Conservation (phyloP, 805 yeast species). For the Candida stauntonica region DNA sequence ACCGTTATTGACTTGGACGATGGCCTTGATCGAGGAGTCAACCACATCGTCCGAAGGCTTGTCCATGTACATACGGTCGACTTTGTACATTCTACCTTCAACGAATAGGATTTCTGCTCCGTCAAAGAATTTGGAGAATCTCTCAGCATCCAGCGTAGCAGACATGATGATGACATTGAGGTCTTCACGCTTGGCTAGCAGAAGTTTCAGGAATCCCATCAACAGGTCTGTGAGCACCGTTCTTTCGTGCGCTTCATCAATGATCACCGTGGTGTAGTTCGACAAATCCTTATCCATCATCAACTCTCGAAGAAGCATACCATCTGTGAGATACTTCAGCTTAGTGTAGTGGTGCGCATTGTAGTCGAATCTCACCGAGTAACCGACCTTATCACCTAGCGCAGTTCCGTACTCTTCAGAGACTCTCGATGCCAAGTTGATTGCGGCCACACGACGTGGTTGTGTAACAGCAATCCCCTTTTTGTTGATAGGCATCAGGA, state of each 20-base stretch:
- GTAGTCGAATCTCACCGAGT: constrained; percentile 88
- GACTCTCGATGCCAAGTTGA: constrained; percentile 88
- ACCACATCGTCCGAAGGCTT: constrained; percentile 76
- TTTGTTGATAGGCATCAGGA: constrained; percentile 50
- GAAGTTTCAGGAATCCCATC: constrained; percentile 78
- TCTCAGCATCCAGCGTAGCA: constrained; percentile 91
- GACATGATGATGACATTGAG: constrained; percentile 86
- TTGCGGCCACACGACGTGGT: constrained; percentile 97
- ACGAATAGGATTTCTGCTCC: constrained; percentile 80
- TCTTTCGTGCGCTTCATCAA: constrained; percentile 98
- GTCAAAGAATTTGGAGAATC: constrained; percentile 72
- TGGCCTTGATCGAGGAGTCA: constrained; percentile 68
- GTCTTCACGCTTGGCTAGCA: constrained; percentile 48
- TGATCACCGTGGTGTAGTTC: constrained; percentile 69
- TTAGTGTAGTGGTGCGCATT: constrained; percentile 54
- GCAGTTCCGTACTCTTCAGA: constrained; percentile 78
- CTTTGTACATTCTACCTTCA: constrained; percentile 88
- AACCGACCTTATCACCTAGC: constrained; percentile 83
- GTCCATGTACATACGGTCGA: constrained; percentile 61
- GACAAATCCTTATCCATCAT: constrained; percentile 66
- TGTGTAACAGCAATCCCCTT: constrained; percentile 86
- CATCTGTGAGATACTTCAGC: constrained; percentile 88
- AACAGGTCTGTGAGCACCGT: constrained; percentile 87
- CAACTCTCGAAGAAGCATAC: constrained; percentile 91
- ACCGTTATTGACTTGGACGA: constrained; percentile 71